phyloP scores from a whole-genome alignment of 2,329 filamentous ascomycete species.

The Apiospora rasikravindrae region DNA sequence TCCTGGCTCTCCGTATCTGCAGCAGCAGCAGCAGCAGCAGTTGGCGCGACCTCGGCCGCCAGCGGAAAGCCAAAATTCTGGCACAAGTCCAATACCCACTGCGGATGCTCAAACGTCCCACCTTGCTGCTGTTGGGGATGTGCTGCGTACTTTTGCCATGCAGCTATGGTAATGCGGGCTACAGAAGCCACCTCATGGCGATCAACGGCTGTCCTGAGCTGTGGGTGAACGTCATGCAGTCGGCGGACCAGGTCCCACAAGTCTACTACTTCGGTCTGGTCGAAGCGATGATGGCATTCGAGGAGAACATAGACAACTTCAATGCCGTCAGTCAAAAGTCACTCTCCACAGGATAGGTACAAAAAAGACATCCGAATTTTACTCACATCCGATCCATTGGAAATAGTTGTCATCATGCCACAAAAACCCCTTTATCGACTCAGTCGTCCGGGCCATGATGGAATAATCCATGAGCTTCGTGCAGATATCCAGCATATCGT shows the following conservation, averaged over 20 bases:
- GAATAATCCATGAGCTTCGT: neutral
- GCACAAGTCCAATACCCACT: neutral
- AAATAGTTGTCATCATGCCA: slow-evolving; percentile 9
- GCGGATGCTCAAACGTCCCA: neutral
- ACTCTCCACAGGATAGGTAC: neutral
- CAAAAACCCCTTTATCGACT: neutral
- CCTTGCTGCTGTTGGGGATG: neutral
- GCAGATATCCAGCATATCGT: neutral
- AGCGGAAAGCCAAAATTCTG: neutral
- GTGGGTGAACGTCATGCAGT: neutral
- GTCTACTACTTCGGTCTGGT: neutral
- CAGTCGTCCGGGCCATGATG: neutral
- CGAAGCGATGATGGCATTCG: slow-evolving; percentile 6
- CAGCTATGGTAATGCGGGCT: neutral
- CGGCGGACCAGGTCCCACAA: neutral
- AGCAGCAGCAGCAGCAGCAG: neutral
- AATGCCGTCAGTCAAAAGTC: neutral
- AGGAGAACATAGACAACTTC: neutral
- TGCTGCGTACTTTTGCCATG: neutral
- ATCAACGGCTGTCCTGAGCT: neutral
- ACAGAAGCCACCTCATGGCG: neutral
- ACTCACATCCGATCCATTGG: neutral
- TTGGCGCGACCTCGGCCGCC: neutral
- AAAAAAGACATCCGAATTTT: too few species aligned
- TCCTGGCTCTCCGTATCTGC: neutral